A percentile compares a stretch with the other conserved stretches of the same genome.
Conservation (phyloP, 306 rosid genomes). For the Lagenaria siceraria region DNA sequence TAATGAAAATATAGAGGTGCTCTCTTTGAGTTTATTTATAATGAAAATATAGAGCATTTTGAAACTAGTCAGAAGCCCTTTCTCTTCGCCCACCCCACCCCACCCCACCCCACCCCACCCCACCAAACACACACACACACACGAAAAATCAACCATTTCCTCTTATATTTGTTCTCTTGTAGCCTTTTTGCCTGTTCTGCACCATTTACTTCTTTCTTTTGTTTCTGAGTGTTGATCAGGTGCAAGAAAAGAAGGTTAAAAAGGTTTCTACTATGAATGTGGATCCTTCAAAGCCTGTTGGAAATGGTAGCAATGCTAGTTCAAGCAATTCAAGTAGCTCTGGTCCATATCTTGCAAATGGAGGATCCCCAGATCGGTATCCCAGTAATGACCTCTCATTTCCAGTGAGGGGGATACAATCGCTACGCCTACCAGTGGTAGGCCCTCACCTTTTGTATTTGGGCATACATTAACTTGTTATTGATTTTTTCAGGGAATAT, state of each 20-base stretch:
- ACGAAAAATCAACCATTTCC: background rate
- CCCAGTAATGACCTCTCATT: constrained; percentile 22
- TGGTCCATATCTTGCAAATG: constrained; percentile 31
- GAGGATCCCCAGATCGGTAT: constrained; percentile 29
- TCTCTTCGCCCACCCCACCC: background rate
- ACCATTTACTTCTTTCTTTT: background rate
- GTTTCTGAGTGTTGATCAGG: constrained; percentile 1
- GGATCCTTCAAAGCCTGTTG: constrained; percentile 26
- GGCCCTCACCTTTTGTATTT: background rate
- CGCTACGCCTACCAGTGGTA: constrained; percentile 52
- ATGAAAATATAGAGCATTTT: background rate
- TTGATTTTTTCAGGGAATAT: background rate
- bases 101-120: too few species aligned
- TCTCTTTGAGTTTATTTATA: background rate
- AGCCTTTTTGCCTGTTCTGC: background rate
- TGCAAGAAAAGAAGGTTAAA: constrained; percentile 28
- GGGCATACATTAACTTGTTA: background rate
- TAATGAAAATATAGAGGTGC: background rate
- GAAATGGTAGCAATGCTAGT: constrained; percentile 32
- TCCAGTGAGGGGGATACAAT: constrained; percentile 22
- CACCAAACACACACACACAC: background rate
- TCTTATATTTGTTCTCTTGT: background rate
- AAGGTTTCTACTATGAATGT: constrained; percentile 44
- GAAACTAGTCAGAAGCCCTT: background rate
- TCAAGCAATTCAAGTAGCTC: constrained; percentile 25